Conservation (phyloP, 2,329 filamentous ascomycete genomes). For the Cercospora citrullina region DNA sequence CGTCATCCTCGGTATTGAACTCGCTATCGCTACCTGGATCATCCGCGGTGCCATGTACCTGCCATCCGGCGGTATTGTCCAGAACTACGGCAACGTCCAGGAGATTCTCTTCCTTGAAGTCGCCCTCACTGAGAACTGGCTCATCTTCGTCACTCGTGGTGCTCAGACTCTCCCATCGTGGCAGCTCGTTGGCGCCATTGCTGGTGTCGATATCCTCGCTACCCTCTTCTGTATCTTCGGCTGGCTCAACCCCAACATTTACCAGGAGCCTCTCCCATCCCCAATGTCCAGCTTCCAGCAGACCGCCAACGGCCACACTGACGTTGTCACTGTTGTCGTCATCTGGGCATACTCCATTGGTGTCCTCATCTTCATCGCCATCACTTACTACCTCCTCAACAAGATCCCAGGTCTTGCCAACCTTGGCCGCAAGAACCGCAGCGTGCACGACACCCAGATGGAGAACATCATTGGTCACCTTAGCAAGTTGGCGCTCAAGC, state of each 20-base stretch:
- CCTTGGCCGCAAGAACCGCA: conserved; percentile 63
- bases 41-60: conserved; percentile 70
- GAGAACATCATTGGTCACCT: conserved; percentile 67
- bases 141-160: conserved; percentile 58
- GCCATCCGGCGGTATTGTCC: conserved; percentile 68
- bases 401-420: conserved; percentile 60
- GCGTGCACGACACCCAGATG: conserved; percentile 61
- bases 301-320: conserved; percentile 51
- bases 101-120: conserved; percentile 62
- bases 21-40: conserved; percentile 71
- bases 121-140: conserved; percentile 56
- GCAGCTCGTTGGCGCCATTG: conserved; percentile 70
- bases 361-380: conserved; percentile 65
- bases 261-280: conserved; percentile 43
- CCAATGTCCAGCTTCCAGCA: conserved; percentile 42
- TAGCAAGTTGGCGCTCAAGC: conserved; percentile 63
- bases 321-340: conserved; percentile 65
- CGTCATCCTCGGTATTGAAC: conserved; percentile 65
- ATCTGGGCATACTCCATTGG: conserved; percentile 67
- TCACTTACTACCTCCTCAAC: conserved; percentile 65
- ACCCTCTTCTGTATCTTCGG: conserved; percentile 75
- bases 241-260: conserved; percentile 62
- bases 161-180: conserved; percentile 72
- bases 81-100: conserved; percentile 73
- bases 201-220: conserved; percentile 68